Base-by-base conservation (phyloP, 345 rosid species). In the Salix dunnii region DNA sequence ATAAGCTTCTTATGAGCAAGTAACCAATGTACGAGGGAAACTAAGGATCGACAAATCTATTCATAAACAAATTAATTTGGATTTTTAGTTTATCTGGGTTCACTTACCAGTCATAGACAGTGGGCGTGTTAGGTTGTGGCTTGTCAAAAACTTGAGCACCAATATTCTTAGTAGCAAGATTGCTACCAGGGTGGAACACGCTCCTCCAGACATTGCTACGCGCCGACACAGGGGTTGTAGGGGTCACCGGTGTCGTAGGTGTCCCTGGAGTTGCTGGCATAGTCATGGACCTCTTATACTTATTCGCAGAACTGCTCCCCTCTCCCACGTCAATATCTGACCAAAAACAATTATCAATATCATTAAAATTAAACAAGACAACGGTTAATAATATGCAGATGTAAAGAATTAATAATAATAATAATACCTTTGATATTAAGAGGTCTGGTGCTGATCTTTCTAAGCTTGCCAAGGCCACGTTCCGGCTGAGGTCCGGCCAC, bases 131-230 rank as follows among this genome's bases (percentile, higher is more conserved):
- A 0, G 99, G 88, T 63, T 90, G 1, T 0, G 98, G 97, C 83
- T 87, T 90, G 83, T 95, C 99, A 40, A 91, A 92, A 53, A 89
- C 71, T 65, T 87, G 81, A 11, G 88, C 84, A 0, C 99, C 97
- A 31, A 88, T 83, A 27, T 79, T 78, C 85, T 14, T 90, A 40
- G 97, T 94, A n/a, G 95, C 94, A 7, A 88, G 88, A 89, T 94
- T 92, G 86, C 98, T 92, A 1, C 98, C 98, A 0, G 98, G 98
- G 80, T 94, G 77, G 84, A 95, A 95, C 71, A 95, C 98, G 77
- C 97, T 95, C 88, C 99, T 88, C 98, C 99, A 93, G 68, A 95
- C 99, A 90, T 93, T 95, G 33, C 85, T 91, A 48, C 89, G 88
- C 1, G 85, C 90, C 11, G 92, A 83, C 17, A 49, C 10, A 31